Percentiles rank a stretch among this genome's conserved stretches.
These are phyloP conservation scores for Solanum medicagineum DNA, from an alignment of 257 asterid species.

Conservation along the genomic window DNA sequence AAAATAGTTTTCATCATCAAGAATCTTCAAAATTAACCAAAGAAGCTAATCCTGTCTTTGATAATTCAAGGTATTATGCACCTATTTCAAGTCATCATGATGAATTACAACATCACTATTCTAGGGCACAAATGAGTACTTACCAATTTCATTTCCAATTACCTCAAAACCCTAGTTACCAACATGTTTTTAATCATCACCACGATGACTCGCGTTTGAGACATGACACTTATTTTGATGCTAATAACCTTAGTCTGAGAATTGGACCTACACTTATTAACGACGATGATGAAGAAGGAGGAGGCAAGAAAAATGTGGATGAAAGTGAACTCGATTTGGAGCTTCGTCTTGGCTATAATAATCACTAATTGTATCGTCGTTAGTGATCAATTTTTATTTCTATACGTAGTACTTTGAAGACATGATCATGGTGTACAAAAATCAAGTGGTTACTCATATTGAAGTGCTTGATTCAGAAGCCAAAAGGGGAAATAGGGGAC, in stretches of 20 bases:
- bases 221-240: conserved; percentile 4
- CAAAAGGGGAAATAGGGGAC: not conserved
- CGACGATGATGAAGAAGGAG: conserved; percentile 1
- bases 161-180: conserved; percentile 45
- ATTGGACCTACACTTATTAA: conserved; percentile 18
- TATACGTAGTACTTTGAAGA: not conserved
- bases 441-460: not conserved
- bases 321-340: conserved; percentile 67
- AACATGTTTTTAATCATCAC: conserved; percentile 2
- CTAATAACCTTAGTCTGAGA: conserved; percentile 22
- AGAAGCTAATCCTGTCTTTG: not conserved
- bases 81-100: conserved; percentile 4
- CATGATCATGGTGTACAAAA: not conserved
- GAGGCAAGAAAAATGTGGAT: conserved; percentile 4
- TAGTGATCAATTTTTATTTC: not conserved
- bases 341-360: conserved; percentile 71
- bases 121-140: conserved; percentile 10
- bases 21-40: conserved; percentile 5
- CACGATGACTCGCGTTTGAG: not conserved
- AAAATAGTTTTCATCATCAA: conserved; percentile 1
- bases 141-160: conserved; percentile 27
- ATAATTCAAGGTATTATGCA: conserved; percentile 9
- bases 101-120: not conserved
- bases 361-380: not conserved
- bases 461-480: not conserved